Evolutionary conservation across 306 rosid species (phyloP), one percentile per base, ranked within the genome.

Genomic region (Lotus japonicus): DNA sequence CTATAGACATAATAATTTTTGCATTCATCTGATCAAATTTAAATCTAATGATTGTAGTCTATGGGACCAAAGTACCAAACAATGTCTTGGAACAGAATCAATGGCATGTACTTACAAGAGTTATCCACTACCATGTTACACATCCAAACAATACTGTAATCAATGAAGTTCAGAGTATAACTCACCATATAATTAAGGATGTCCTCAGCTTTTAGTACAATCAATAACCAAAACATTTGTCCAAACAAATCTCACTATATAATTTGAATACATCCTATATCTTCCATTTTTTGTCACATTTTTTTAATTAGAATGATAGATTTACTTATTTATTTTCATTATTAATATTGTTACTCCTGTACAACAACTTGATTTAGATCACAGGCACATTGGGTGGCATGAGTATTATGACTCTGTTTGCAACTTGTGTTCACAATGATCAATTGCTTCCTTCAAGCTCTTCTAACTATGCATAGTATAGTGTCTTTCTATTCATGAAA

Each of bases 1-100:
- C 36, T 31, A 5, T 5, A 31, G 36, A 31, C 36, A 5, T 5
- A 31, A 5, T 31, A 31, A 31, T 5, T 26, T 26, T 42, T 69
- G 64, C 71, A 76, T 83, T 70, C 70, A 19, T 68, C 73, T 13
- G 38, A 81, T 72, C 78, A 51, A 35, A 57, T 75, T 73, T 71
- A 45, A 46, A 66, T 65, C 51, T 75, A 26, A 77, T 38, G 11
- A 80, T 58, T 11, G 21, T 69, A 28, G 4, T 17, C 21, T 5
- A 7, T 38, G 68, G 74, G 78, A 58, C 78, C 72, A 45, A 23
- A 19, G 74, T 76, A 58, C 78, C 72, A 45, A 23, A 19, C 46
- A 49, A 10, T 44, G 64, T 73, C 59, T 73, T 48, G 43, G 28
- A 55, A 57, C 65, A 33, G 2, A 65, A 73, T 53, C 52, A 61